These are phyloP conservation scores for Colletotrichum plurivorum DNA, from an alignment of 2,329 filamentous ascomycete species.

Conservation along the genomic window DNA sequence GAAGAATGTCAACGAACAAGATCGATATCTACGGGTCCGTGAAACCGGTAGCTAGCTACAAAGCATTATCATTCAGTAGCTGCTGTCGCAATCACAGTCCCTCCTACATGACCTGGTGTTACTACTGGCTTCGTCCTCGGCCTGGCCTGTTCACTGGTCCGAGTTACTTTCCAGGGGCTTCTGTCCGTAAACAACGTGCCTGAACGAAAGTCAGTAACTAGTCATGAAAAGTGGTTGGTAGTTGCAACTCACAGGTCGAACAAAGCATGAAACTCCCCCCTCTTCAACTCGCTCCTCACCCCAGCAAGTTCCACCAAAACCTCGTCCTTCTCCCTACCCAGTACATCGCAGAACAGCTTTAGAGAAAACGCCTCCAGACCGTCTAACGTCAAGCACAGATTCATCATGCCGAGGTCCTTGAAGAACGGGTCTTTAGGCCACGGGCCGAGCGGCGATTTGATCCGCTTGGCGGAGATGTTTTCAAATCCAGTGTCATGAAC, in stretches of 20 bases:
- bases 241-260: slow-evolving; percentile 41
- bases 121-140: no score
- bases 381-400: slow-evolving; percentile 38
- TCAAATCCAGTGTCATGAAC: slow-evolving; percentile 53
- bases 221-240: background rate
- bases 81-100: no score
- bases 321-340: slow-evolving; percentile 47
- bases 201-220: background rate
- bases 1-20: no score
- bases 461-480: slow-evolving; percentile 47
- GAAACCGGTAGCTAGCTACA: no score
- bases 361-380: slow-evolving; percentile 45
- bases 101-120: no score
- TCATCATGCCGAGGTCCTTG: slow-evolving; percentile 42
- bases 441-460: slow-evolving; percentile 52
- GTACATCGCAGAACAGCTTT: slow-evolving; percentile 47
- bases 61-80: no score
- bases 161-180: background rate
- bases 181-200: slow-evolving; percentile 40
- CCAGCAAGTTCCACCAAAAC: slow-evolving; percentile 46
- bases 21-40: no score
- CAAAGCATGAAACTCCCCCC: slow-evolving; percentile 45
- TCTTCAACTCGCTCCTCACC: slow-evolving; percentile 48
- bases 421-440: slow-evolving; percentile 46
- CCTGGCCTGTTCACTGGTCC: no score